Conservation (phyloP, 225 moss, liverwort and hornwort genomes). For the Climacium dendroides region DNA sequence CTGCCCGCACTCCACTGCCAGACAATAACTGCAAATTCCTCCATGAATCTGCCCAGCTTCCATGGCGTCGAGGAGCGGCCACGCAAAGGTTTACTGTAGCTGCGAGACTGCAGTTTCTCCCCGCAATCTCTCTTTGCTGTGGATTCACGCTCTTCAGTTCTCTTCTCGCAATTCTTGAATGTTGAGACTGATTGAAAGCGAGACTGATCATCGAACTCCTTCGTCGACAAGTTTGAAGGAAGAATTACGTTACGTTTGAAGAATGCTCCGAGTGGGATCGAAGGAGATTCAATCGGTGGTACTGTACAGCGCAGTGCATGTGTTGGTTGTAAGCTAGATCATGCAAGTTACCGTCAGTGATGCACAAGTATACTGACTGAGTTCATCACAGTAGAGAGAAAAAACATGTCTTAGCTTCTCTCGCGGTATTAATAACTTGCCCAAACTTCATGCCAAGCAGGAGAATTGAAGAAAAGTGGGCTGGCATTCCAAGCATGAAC, state of each 20-base stretch:
- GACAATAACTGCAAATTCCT: neutral
- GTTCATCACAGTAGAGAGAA: neutral
- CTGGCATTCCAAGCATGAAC: neutral
- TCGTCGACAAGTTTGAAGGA: neutral
- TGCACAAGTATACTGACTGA: neutral
- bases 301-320: too few species aligned
- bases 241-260: neutral
- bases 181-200: neutral
- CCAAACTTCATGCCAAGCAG: neutral
- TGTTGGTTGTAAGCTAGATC: neutral
- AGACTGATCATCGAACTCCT: too few species aligned
- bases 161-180: too few species aligned
- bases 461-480: neutral
- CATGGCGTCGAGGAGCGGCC: neutral
- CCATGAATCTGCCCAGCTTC: neutral
- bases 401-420: neutral
- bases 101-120: neutral
- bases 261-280: neutral
- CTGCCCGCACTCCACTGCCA: neutral
- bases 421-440: neutral
- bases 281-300: neutral
- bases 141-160: neutral
- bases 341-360: neutral
- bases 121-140: neutral
- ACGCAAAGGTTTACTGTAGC: neutral